phyloP scores from a whole-genome alignment of 305 asterid species.

The Fraxinus sp. region DNA sequence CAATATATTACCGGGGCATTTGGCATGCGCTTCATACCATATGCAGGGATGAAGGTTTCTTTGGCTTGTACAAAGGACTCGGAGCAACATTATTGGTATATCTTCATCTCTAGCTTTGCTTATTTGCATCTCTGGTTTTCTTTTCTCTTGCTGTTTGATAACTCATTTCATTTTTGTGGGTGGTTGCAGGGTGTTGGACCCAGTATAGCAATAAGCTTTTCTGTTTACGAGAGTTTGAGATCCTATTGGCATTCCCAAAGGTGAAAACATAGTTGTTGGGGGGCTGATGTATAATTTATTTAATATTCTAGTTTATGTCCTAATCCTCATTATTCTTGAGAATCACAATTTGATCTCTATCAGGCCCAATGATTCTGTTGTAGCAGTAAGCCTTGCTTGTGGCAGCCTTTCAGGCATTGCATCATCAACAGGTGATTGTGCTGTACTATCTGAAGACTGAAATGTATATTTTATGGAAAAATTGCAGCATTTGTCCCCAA shows the following conservation, averaged over 20 bases:
- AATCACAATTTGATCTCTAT: constrained; percentile 8
- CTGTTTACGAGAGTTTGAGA: constrained; percentile 64
- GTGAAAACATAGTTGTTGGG: constrained; percentile 27
- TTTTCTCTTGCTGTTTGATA: background rate
- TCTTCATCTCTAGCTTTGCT: background rate
- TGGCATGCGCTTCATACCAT: constrained; percentile 60
- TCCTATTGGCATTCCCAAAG: constrained; percentile 50
- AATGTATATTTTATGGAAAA: background rate
- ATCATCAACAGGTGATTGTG: constrained; percentile 60
- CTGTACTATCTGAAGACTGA: background rate
- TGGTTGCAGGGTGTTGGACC: constrained; percentile 74
- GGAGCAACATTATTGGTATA: constrained; percentile 73
- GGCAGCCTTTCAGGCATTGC: constrained; percentile 80
- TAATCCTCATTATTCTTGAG: background rate
- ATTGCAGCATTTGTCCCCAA: background rate
- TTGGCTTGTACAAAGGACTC: constrained; percentile 69
- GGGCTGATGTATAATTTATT: background rate
- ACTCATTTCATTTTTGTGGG: constrained; percentile 1
- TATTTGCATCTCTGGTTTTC: background rate
- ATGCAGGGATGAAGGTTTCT: constrained; percentile 72
- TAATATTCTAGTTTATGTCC: background rate
- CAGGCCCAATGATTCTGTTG: constrained; percentile 66
- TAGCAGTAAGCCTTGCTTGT: constrained; percentile 61
- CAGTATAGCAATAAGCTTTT: constrained; percentile 71
- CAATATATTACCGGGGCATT: constrained; percentile 63